Percentiles rank a stretch among this genome's conserved stretches.
Conservation (phyloP, 2,329 filamentous ascomycete species). For the Ophiostoma perfectum region DNA sequence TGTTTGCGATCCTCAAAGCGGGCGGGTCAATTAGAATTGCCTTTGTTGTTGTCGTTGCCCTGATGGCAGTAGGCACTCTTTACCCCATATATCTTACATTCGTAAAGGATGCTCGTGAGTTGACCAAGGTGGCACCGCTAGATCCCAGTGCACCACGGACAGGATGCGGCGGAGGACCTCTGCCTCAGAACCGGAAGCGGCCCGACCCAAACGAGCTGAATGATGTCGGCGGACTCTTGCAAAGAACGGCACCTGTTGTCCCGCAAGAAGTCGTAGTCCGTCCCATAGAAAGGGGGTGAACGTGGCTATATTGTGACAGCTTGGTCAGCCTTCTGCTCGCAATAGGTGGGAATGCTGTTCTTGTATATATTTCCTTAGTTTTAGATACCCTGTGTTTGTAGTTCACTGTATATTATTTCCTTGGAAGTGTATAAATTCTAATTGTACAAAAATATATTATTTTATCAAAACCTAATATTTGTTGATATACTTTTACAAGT, state of each 20-base stretch:
- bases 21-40: slow-evolving; percentile 58
- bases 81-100: slow-evolving; percentile 48
- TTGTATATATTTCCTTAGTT: background rate
- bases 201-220: background rate
- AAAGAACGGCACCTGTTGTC: background rate
- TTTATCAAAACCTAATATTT: background rate
- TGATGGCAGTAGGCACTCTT: slow-evolving; percentile 43
- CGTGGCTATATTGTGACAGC: too few species aligned
- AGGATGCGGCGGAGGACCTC: background rate
- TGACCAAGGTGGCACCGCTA: slow-evolving; percentile 28
- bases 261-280: background rate
- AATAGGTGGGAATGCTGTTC: background rate
- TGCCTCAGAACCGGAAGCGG: background rate
- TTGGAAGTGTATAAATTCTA: too few species aligned
- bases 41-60: slow-evolving; percentile 56
- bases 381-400: slow-evolving; percentile 1
- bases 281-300: too few species aligned
- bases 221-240: slow-evolving; percentile 9
- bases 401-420: too few species aligned
- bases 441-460: background rate
- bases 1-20: slow-evolving; percentile 59
- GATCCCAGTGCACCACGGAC: background rate
- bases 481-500: too few species aligned
- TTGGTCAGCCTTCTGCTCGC: too few species aligned
- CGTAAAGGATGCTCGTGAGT: slow-evolving; percentile 41